These are phyloP conservation scores for Dictyostelium citrinum DNA, from an alignment of 78 protist species.

Conservation along the genomic window DNA sequence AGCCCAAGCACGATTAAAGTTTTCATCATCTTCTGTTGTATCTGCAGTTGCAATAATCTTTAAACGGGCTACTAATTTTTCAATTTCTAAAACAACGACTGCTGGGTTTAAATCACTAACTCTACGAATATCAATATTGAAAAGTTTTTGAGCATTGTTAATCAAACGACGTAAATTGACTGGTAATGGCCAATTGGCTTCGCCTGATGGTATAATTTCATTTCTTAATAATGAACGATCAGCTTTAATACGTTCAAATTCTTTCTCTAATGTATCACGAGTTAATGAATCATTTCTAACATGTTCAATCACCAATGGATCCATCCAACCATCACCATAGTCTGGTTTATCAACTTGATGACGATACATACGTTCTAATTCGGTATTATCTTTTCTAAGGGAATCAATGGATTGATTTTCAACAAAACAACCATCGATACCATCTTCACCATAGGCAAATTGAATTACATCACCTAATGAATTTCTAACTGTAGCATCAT, in stretches of 20 bases:
- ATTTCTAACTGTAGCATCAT: conserved; percentile 96
- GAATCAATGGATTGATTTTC: conserved; percentile 83
- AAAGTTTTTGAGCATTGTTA: conserved; percentile 87
- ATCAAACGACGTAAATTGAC: conserved; percentile 94
- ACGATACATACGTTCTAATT: conserved; percentile 34
- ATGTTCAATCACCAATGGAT: conserved; percentile 79
- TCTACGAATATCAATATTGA: conserved; percentile 56
- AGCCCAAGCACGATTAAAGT: conserved; percentile 18
- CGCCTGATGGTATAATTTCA: conserved; percentile 61
- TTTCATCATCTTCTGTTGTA: conserved; percentile 45
- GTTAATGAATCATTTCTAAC: conserved; percentile 40
- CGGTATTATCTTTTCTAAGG: conserved; percentile 36
- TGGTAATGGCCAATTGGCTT: conserved; percentile 84
- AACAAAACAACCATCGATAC: conserved; percentile 89
- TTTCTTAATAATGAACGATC: conserved; percentile 82
- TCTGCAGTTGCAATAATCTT: conserved; percentile 73
- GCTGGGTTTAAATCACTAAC: conserved; percentile 75
- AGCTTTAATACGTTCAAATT: conserved; percentile 42
- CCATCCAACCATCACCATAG: conserved; percentile 83
- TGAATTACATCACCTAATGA: conserved; percentile 94
- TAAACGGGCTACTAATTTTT: conserved; percentile 6
- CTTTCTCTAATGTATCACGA: conserved; percentile 69
- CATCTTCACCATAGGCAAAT: conserved; percentile 99
- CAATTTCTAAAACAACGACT: conserved; percentile 7
- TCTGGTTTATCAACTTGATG: conserved; percentile 46